Conservation (phyloP, 2,329 filamentous ascomycete genomes). For the Sclerotinia glacialis region DNA sequence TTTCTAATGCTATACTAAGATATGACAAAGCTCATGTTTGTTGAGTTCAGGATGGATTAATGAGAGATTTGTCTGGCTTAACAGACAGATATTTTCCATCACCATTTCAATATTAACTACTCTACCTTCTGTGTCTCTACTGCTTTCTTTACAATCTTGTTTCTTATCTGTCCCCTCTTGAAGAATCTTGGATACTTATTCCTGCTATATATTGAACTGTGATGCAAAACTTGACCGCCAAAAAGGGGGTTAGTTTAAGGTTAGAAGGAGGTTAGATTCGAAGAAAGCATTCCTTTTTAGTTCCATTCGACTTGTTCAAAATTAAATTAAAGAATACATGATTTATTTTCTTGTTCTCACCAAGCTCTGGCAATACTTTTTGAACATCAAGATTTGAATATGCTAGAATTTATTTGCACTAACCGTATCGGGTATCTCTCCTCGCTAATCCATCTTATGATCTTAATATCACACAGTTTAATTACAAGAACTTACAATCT, state of each 20-base stretch:
- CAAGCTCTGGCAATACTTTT: background rate
- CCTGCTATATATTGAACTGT: too few species aligned
- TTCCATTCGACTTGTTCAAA: background rate
- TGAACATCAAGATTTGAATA: background rate
- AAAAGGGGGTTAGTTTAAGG: too few species aligned
- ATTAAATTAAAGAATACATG: accelerated
- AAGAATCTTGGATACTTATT: background rate
- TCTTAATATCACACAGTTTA: background rate
- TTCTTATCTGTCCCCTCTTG: accelerated
- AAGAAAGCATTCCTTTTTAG: background rate
- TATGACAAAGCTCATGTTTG: background rate
- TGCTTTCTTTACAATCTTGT: background rate
- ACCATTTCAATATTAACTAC: background rate
- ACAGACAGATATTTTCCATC: background rate
- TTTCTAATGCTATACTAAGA: background rate
- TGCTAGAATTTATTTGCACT: background rate
- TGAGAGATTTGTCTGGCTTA: background rate
- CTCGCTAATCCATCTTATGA: background rate
- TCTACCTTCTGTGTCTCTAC: too few species aligned
- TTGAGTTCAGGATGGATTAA: background rate
- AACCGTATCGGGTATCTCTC: background rate
- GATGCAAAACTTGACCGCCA: accelerated
- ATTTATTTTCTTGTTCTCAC: background rate
- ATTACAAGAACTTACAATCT: background rate
- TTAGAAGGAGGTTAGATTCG: too few species aligned